Percentiles rank a stretch among this genome's conserved stretches.
Conservation (phyloP, 352 stramenopile species). For the Thraustochytrium sp. region DNA sequence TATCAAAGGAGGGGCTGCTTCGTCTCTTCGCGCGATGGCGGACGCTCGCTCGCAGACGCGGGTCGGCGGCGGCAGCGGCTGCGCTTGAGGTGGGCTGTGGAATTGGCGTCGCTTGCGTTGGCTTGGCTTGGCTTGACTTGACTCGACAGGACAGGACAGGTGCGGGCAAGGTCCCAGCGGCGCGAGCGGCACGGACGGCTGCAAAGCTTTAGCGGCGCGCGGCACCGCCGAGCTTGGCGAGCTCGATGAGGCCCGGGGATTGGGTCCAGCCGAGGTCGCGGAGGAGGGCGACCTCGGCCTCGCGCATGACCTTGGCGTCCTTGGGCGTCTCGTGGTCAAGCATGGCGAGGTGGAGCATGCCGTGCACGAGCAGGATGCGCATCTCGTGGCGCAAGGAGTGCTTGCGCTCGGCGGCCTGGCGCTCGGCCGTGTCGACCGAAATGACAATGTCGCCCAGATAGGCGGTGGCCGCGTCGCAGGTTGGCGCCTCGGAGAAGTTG, state of each 20-base stretch:
- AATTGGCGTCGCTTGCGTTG: too few species aligned
- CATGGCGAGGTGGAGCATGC: not conserved
- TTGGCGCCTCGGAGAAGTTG: not conserved
- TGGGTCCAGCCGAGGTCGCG: not conserved
- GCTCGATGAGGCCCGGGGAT: not conserved
- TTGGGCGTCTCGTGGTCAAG: slow-evolving; percentile 27
- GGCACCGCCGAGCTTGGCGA: too few species aligned
- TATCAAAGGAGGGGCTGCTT: too few species aligned
- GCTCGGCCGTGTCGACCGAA: slow-evolving; percentile 13
- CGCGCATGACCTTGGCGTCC: not conserved
- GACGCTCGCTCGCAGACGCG: too few species aligned
- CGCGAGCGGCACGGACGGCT: too few species aligned
- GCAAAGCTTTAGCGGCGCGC: too few species aligned
- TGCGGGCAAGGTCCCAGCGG: too few species aligned
- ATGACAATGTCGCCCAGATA: slow-evolving; percentile 4
- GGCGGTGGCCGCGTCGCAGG: not conserved
- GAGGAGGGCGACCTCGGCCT: not conserved
- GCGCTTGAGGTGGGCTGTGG: too few species aligned
- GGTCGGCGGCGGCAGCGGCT: too few species aligned
- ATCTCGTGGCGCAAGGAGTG: not conserved
- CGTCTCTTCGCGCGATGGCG: too few species aligned
- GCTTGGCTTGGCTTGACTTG: too few species aligned
- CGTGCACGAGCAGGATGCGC: not conserved
- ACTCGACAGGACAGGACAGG: too few species aligned
- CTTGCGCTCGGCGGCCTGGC: not conserved